Evolutionary conservation across 164 flowering plant genomes (phyloP).

Genomic region (Stephania cephalantha): DNA sequence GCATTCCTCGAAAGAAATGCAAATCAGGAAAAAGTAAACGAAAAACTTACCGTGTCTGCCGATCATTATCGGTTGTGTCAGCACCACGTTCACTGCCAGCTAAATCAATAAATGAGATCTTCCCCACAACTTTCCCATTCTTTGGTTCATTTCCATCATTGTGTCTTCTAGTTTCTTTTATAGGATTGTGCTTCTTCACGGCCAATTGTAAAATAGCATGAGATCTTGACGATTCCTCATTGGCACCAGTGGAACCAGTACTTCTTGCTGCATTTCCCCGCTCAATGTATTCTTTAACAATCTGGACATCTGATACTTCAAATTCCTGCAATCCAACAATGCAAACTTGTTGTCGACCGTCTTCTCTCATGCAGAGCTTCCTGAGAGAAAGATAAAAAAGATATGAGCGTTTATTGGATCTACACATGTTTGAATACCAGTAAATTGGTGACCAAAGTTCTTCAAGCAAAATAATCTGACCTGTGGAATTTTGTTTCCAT

Average conservation of each 20-base stretch:
- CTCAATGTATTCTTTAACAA: slow-evolving; percentile 92
- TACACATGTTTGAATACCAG: too few species aligned
- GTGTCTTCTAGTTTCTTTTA: slow-evolving; percentile 59
- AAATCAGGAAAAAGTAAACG: neutral
- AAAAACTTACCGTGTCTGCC: slow-evolving; percentile 74
- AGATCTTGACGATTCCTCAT: slow-evolving; percentile 98
- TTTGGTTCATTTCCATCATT: slow-evolving; percentile 64
- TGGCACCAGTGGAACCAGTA: slow-evolving; percentile 98
- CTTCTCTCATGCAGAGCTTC: slow-evolving; percentile 98
- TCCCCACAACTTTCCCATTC: slow-evolving; percentile 76
- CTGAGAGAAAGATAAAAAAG: slow-evolving; percentile 32
- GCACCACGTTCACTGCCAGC: slow-evolving; percentile 99
- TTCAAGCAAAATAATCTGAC: too few species aligned
- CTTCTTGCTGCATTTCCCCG: slow-evolving; percentile 91
- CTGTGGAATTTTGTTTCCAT: too few species aligned
- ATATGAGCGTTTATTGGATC: neutral
- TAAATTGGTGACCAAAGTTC: too few species aligned
- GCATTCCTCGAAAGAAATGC: neutral
- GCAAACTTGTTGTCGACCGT: slow-evolving; percentile 97
- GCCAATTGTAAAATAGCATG: slow-evolving; percentile 95
- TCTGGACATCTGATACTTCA: slow-evolving; percentile 94
- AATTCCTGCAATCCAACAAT: slow-evolving; percentile 98
- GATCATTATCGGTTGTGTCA: slow-evolving; percentile 95
- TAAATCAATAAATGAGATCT: slow-evolving; percentile 95
- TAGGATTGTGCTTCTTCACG: slow-evolving; percentile 74